Base-by-base conservation (phyloP, 2,329 filamentous ascomycete species). In the Delphinella strobiligena region DNA sequence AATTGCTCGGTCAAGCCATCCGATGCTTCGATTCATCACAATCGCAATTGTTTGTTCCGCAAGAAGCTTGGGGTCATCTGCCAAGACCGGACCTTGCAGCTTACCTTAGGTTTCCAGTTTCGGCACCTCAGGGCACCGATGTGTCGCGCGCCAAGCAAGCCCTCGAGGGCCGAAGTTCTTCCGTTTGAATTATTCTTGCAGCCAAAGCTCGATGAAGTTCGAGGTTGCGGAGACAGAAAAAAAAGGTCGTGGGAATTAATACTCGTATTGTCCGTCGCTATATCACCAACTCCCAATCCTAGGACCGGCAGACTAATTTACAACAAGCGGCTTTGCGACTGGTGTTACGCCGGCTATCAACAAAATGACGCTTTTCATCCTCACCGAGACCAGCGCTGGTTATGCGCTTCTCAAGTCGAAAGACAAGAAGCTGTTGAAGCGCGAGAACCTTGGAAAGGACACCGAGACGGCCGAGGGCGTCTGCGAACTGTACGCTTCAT, bases 351-450 rank as follows among this genome's bases (percentile, higher is more conserved):
- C 22, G 22, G 7, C 22, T 12, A 27, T 12, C 34, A 34, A 14
- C 51, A 55, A 40, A 40, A 68, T 68, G 65, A 62, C 61, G 35
- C 61, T 68, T 61, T 93, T 93, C 67, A 83, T 95, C 67, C 79
- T 95, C 54, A 82, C 82, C 58, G 88, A 95, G 69, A 95, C 88
- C 62, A 85, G 84, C 66, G 88, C 88, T 54, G 93, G 91, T 62
- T 96, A 96, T 71, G 91, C 88, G 64, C 78, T 98, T 62, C 87
- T 98, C 71, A 96, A 98, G 74, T 83, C 89, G 54, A 86, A 88
- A 63, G 89, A 96, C 75, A 96, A 95, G 78, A 96, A 96, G 72
- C 75, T 96, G 44, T 72, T 98, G 50, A 91, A 93, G 65, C 80
- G 82, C 56, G 82, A 89, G 65, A 79, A 88, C 57, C 66, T 93